Conservation (phyloP, 768 basidiomycete species). For the Auricularia sp. region DNA sequence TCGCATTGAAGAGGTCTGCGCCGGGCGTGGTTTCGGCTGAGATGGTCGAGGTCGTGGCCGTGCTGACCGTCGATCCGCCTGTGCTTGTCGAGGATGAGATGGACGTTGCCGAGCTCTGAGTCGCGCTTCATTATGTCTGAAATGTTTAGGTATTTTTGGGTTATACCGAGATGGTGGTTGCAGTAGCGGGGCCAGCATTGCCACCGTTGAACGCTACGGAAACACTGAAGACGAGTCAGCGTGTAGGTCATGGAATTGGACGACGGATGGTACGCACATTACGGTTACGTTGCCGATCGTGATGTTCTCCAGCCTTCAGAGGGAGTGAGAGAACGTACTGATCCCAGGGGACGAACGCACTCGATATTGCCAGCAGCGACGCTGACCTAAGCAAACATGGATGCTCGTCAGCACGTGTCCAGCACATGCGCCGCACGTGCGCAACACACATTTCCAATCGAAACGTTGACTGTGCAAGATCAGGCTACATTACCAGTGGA, state of each 20-base stretch:
- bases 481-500: neutral
- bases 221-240: neutral
- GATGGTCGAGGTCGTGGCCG: neutral
- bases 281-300: neutral
- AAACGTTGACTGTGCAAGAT: neutral
- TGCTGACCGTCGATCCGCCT: neutral
- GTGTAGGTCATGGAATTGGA: neutral
- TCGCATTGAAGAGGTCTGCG: neutral
- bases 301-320: neutral
- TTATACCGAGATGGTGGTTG: neutral
- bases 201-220: neutral
- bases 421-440: neutral
- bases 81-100: neutral
- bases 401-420: neutral
- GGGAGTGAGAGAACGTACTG: neutral
- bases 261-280: neutral
- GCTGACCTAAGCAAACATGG: neutral
- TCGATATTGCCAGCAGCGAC: neutral
- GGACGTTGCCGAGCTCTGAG: neutral
- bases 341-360: neutral
- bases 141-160: neutral
- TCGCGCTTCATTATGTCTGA: neutral
- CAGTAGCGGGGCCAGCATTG: neutral
- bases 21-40: neutral
- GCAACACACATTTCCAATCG: neutral